Conservation (phyloP, 2,329 filamentous ascomycete genomes). For the Botrytis medusae region DNA sequence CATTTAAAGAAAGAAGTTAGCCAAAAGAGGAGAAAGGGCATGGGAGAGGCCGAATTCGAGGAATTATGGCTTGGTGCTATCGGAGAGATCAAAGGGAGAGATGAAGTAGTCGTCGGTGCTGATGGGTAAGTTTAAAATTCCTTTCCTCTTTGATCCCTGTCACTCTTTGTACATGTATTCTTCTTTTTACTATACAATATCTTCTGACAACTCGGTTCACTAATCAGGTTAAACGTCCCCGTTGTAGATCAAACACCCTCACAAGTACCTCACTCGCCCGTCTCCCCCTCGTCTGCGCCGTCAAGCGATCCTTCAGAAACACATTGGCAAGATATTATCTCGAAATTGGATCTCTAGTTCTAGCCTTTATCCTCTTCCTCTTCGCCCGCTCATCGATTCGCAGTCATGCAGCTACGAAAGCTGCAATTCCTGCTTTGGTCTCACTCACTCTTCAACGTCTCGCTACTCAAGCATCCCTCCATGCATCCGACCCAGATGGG, state of each 20-base stretch:
- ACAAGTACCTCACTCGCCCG: slow-evolving; percentile 87
- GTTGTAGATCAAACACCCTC: slow-evolving; percentile 74
- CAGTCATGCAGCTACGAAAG: slow-evolving; percentile 62
- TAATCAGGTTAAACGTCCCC: slow-evolving; percentile 79
- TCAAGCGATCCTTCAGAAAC: slow-evolving; percentile 76
- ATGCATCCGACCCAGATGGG: slow-evolving; percentile 60
- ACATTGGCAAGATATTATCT: slow-evolving; percentile 84
- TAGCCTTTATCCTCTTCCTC: slow-evolving; percentile 49
- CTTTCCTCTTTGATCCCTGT: slow-evolving; percentile 23
- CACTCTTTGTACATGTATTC: slow-evolving; percentile 1
- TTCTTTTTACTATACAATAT: slow-evolving; percentile 43
- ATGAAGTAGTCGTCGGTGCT: slow-evolving; percentile 56
- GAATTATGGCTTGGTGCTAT: slow-evolving; percentile 78
- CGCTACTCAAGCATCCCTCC: slow-evolving; percentile 79
- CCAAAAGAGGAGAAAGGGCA: slow-evolving; percentile 75
- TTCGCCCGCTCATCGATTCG: slow-evolving; percentile 67
- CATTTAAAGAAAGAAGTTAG: slow-evolving; percentile 76
- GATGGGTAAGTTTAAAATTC: slow-evolving; percentile 51
- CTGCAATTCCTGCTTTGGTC: slow-evolving; percentile 75
- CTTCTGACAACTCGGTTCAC: slow-evolving; percentile 60
- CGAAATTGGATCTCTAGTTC: slow-evolving; percentile 68
- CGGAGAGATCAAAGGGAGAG: slow-evolving; percentile 64
- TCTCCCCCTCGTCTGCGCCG: slow-evolving; percentile 79
- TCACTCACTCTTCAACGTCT: slow-evolving; percentile 81
- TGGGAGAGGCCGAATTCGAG: slow-evolving; percentile 87